Evolutionary conservation across 1,139 yeast genomes (phyloP).

Genomic region (Spathaspora sp.): DNA sequence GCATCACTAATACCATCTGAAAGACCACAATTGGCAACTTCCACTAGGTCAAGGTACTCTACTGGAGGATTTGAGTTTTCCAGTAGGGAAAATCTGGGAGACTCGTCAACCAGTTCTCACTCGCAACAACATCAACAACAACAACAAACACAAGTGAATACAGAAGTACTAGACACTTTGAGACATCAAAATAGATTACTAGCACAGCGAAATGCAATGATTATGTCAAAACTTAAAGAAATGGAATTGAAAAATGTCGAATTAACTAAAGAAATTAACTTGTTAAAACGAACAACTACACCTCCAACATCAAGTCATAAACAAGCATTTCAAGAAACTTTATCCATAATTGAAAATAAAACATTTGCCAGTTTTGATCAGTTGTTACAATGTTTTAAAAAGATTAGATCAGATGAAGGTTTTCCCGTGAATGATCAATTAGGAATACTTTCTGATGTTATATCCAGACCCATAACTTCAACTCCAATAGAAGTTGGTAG

Average conservation of each 20-base stretch:
- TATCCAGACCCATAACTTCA: constrained; percentile 19
- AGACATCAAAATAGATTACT: constrained; percentile 49
- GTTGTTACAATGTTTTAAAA: constrained; percentile 24
- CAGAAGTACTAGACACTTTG: constrained; percentile 4
- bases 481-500: constrained; percentile 20
- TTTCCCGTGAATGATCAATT: constrained; percentile 18
- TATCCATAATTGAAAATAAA: constrained; percentile 17
- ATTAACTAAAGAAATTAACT: constrained; percentile 44
- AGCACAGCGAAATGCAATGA: constrained; percentile 54
- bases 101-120: background rate
- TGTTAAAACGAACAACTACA: background rate
- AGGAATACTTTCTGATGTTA: constrained; percentile 11
- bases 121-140: background rate
- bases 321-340: constrained; percentile 6
- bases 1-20: background rate
- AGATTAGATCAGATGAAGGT: constrained; percentile 18
- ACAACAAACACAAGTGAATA: background rate
- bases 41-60: constrained; percentile 1
- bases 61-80: constrained; percentile 4
- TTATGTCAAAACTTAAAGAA: constrained; percentile 48
- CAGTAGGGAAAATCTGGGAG: background rate
- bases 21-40: background rate
- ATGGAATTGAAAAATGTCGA: constrained; percentile 50
- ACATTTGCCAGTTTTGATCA: constrained; percentile 45
- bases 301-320: background rate